These are phyloP conservation scores for Sungouiella blattae DNA, from an alignment of 805 yeast genomes.

Conservation along the genomic window DNA sequence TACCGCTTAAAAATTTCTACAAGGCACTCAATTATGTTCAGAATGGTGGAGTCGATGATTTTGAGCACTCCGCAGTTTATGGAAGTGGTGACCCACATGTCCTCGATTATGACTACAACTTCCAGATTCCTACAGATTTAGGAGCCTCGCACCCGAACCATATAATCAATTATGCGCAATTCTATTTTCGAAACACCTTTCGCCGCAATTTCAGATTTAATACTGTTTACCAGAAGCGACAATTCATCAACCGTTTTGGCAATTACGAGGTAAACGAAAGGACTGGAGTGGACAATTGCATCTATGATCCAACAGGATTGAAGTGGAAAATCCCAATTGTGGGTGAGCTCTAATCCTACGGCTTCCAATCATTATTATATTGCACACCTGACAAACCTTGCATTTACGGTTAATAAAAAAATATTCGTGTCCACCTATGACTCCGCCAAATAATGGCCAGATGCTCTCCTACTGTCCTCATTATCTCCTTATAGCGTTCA, in stretches of 20 bases:
- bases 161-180: constrained; percentile 30
- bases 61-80: constrained; percentile 7
- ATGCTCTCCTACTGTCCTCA: no score
- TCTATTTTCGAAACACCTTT: constrained; percentile 30
- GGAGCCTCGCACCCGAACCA: constrained; percentile 5
- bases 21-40: constrained; percentile 42
- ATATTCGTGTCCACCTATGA: no score
- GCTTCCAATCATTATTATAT: no score
- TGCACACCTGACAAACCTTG: no score
- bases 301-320: constrained; percentile 34
- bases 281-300: constrained; percentile 17
- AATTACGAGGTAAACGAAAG: constrained; percentile 26
- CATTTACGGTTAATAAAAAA: no score
- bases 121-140: constrained; percentile 4
- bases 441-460: no score
- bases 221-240: constrained; percentile 39
- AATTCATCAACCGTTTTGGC: constrained; percentile 40
- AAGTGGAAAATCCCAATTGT: constrained; percentile 43
- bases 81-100: constrained; percentile 18
- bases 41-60: constrained; percentile 20
- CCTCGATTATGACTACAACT: constrained; percentile 18
- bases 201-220: constrained; percentile 36
- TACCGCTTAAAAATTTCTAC: constrained; percentile 45
- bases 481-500: no score
- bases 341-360: constrained; percentile 25